These are phyloP conservation scores for Mycosphaerelloides madeirae DNA, from an alignment of 2,329 filamentous ascomycete genomes.

Conservation along the genomic window DNA sequence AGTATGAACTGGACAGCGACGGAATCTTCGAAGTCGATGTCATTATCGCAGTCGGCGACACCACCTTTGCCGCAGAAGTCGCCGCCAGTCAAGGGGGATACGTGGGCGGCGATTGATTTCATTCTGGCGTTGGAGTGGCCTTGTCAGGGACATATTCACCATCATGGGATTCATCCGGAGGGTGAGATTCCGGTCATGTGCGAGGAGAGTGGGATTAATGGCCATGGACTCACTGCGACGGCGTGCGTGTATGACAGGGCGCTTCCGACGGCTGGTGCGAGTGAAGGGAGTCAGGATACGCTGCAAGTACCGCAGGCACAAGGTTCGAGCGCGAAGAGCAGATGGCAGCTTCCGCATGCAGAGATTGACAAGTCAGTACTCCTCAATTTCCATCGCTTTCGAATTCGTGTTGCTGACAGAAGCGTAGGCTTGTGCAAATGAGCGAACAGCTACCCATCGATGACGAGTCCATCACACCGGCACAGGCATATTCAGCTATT, in stretches of 20 bases:
- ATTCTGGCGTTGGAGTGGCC: slow-evolving; percentile 24
- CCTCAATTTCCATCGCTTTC: too few species aligned
- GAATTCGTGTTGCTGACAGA: background rate
- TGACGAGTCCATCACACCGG: slow-evolving; percentile 22
- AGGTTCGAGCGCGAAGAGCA: background rate
- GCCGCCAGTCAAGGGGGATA: slow-evolving; percentile 3
- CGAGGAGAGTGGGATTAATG: slow-evolving; percentile 4
- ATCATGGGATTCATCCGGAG: slow-evolving; percentile 17
- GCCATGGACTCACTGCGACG: slow-evolving; percentile 20
- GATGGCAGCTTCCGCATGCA: slow-evolving; percentile 22
- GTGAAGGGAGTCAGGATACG: background rate
- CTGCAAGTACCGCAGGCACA: background rate
- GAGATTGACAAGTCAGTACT: slow-evolving; percentile 24
- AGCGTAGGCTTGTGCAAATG: slow-evolving; percentile 18
- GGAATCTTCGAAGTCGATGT: background rate
- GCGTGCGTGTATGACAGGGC: slow-evolving; percentile 17
- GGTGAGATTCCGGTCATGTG: background rate
- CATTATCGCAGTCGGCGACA: background rate
- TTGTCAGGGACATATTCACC: slow-evolving; percentile 18
- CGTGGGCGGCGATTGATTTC: slow-evolving; percentile 24
- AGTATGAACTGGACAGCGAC: slow-evolving; percentile 2
- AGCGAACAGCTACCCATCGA: slow-evolving; percentile 18
- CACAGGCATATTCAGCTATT: slow-evolving; percentile 21
- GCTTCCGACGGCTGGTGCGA: background rate
- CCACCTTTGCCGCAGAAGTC: background rate